Evolutionary conservation across 306 rosid species (phyloP).

Genomic region (Ziziphus jujuba): DNA sequence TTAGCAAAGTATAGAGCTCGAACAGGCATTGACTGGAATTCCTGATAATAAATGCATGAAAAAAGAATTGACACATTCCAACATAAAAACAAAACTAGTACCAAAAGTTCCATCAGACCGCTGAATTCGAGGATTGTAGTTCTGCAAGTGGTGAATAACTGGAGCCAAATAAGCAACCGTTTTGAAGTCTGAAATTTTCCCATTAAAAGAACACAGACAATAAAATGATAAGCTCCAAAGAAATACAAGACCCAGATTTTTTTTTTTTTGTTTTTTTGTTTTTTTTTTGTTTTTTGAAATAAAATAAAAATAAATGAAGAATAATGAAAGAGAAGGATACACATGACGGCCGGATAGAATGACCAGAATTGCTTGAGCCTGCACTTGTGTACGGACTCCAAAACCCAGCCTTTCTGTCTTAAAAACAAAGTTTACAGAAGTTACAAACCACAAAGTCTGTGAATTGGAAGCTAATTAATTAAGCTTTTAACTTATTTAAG

Average conservation of each 20-base stretch:
- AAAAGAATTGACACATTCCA: neutral
- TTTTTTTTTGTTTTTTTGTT: too few relatives aligned
- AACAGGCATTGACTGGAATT: too few relatives aligned
- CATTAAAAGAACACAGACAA: constrained; percentile 45
- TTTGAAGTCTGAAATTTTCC: constrained; percentile 48
- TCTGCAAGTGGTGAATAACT: constrained; percentile 67
- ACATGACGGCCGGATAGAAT: constrained; percentile 78
- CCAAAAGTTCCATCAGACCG: constrained; percentile 88
- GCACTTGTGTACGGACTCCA: constrained; percentile 76
- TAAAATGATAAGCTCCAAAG: neutral
- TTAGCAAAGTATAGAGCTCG: too few relatives aligned
- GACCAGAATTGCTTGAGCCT: constrained; percentile 84
- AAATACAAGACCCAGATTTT: too few relatives aligned
- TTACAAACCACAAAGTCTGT: neutral
- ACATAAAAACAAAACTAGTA: constrained; percentile 14
- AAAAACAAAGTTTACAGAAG: neutral
- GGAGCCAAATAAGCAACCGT: constrained; percentile 88
- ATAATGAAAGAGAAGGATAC: constrained; percentile 45
- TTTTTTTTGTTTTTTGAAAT: too few relatives aligned
- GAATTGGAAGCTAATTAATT: neutral
- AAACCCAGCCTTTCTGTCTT: constrained; percentile 75
- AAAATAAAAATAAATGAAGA: constrained; percentile 6
- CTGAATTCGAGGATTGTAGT: constrained; percentile 48
- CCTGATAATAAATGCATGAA: neutral
- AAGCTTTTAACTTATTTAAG: neutral